Evolutionary conservation across 1,139 yeast species (phyloP).

Genomic region (Scheffersomyces insectosa): DNA sequence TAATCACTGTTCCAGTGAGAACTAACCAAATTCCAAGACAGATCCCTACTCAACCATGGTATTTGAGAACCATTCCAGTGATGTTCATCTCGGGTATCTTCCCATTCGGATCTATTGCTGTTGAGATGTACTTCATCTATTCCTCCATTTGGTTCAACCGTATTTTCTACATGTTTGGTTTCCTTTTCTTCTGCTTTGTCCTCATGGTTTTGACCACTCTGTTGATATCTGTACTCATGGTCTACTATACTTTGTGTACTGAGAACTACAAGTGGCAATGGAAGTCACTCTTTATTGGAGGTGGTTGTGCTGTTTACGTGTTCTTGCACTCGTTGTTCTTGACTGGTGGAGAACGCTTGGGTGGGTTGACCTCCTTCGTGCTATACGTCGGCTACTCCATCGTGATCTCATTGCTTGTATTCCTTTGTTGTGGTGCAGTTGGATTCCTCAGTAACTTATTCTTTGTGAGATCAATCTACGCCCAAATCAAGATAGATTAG

Average conservation of each 20-base stretch:
- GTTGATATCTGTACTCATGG: constrained; percentile 75
- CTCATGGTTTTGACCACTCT: constrained; percentile 82
- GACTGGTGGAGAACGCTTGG: constrained; percentile 63
- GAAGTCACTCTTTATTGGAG: constrained; percentile 87
- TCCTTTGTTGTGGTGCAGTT: constrained; percentile 83
- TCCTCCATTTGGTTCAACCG: constrained; percentile 93
- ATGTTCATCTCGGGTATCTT: constrained; percentile 82
- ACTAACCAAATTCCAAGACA: constrained; percentile 96
- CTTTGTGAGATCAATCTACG: constrained; percentile 78
- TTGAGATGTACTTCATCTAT: constrained; percentile 86
- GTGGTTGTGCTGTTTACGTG: constrained; percentile 84
- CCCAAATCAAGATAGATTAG: constrained; percentile 80
- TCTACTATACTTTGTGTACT: constrained; percentile 81
- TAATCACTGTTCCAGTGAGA: constrained; percentile 71
- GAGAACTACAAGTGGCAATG: constrained; percentile 98
- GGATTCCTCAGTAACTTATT: constrained; percentile 78
- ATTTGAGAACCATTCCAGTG: constrained; percentile 66
- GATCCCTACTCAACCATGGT: constrained; percentile 89
- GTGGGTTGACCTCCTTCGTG: constrained; percentile 74
- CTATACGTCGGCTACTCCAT: constrained; percentile 85
- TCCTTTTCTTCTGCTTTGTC: constrained; percentile 82
- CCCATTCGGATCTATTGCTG: constrained; percentile 94
- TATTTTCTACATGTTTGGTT: constrained; percentile 96
- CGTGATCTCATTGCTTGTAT: constrained; percentile 68
- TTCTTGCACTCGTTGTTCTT: constrained; percentile 80